Base-by-base conservation (phyloP, 2,329 filamentous ascomycete genomes). In the Nannizziopsis barbatae region DNA sequence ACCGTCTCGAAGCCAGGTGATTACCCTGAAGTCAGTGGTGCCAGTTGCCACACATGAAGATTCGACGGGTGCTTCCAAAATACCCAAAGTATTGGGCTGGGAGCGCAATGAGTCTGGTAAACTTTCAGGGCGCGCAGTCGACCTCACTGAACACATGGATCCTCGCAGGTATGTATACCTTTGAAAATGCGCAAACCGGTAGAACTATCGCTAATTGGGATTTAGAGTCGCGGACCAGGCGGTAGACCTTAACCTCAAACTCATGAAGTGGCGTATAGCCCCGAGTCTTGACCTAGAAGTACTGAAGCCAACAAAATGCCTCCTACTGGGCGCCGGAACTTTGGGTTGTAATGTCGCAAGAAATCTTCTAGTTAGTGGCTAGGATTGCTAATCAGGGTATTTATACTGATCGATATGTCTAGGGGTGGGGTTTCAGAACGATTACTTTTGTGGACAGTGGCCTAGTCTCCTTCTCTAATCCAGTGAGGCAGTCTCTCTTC, bases 231-330 rank as follows among this genome's bases (percentile, higher is more conserved):
- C 92, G 17, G 89, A 96, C 62, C 88, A 94, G 63, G 88, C 89
- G 0, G 90, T 96, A 8, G 92, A 98, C 60, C 75, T 98, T 50
- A 98, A 98, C 60, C 74, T 96, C 52, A 96, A 96, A 68, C 75
- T 98, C 50, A 98, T 98, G 82, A 98, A 95, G 69, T 98, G 92
- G 92, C 82, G 92, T 35, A 87, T 98, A 58, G 86, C 88, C 6
- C 92, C 92, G 0, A 81, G 82, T 44, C 76, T 98, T 36, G 77
- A 96, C 62, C 77, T 98, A 8, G 88, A 95, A 27, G 77, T 78
- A 27, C 89, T 96, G 62, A 95, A 95, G 61, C 77, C 83, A 50
- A 90, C 87, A 2, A 94, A 82, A 61, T 98, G 92, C 61, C 75
- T 98, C 12, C 71, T 98, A 2, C 78, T 98, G 1, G 92, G 92